Conservation (phyloP, 805 yeast genomes). For the Barnettozyma sp. region DNA sequence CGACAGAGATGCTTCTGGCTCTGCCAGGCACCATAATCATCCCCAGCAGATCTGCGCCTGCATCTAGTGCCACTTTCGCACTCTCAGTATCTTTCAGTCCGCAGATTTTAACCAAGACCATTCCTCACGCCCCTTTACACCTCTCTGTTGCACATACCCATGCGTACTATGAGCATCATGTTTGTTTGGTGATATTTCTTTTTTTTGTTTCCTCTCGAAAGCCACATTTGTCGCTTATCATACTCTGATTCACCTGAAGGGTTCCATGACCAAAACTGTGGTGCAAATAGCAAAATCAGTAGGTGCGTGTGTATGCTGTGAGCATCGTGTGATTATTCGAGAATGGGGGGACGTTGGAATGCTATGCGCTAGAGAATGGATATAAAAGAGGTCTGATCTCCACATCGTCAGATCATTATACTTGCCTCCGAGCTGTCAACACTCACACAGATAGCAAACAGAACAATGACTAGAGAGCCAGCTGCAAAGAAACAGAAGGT, state of each 20-base stretch:
- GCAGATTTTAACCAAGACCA: slow-evolving; percentile 69
- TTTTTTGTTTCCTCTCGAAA: neutral
- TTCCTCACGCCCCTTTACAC: neutral
- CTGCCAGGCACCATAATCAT: slow-evolving; percentile 82
- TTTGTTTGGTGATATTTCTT: neutral
- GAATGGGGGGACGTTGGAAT: too few species aligned
- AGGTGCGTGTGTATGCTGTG: too few species aligned
- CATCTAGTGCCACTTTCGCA: slow-evolving; percentile 60
- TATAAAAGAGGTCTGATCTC: neutral
- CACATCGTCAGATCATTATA: too few species aligned
- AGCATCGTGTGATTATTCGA: too few species aligned
- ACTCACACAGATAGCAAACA: too few species aligned
- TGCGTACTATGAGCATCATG: too few species aligned
- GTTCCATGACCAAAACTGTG: too few species aligned
- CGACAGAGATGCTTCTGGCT: slow-evolving; percentile 54
- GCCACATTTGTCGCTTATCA: slow-evolving; percentile 2
- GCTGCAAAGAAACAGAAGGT: slow-evolving; percentile 2
- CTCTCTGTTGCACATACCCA: too few species aligned
- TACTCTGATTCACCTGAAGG: neutral
- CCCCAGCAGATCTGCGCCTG: slow-evolving; percentile 76
- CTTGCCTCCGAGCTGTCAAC: too few species aligned
- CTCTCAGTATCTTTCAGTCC: slow-evolving; percentile 67
- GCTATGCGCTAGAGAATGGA: too few species aligned
- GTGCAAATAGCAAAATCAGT: too few species aligned
- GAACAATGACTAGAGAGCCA: neutral